Evolutionary conservation across 257 asterid genomes (phyloP).

Genomic region (Nicotiana undulata): DNA sequence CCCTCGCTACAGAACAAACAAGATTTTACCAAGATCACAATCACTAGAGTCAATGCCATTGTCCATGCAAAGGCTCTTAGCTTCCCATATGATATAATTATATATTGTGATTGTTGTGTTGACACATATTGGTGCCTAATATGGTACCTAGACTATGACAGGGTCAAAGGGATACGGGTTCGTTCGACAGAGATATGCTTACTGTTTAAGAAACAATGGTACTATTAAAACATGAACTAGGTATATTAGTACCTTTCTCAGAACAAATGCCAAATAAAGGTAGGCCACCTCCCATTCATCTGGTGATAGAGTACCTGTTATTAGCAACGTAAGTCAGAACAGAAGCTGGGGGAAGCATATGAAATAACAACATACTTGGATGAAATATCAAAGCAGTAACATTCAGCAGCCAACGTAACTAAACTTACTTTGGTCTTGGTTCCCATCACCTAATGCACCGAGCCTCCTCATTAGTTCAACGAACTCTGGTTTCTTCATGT

Average conservation of each 20-base stretch:
- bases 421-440: constrained; percentile 66
- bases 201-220: not conserved
- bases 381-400: not conserved
- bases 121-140: not conserved
- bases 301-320: constrained; percentile 69
- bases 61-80: not conserved
- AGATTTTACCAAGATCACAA: not conserved
- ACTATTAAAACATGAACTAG: not conserved
- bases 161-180: not conserved
- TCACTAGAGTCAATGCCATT: not conserved
- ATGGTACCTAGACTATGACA: not conserved
- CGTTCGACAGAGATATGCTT: not conserved
- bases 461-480: constrained; percentile 90
- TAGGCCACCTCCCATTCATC: constrained; percentile 99
- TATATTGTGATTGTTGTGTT: not conserved
- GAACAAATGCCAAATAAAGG: constrained; percentile 68
- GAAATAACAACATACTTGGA: not conserved
- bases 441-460: constrained; percentile 92
- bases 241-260: constrained; percentile 50
- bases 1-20: constrained; percentile 48
- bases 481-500: constrained; percentile 76
- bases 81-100: not conserved
- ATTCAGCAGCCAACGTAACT: not conserved
- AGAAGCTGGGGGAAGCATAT: not conserved
- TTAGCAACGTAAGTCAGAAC: not conserved